Conservation (phyloP, 2,329 filamentous ascomycete species). For the Acephala macrosclerotiorum region DNA sequence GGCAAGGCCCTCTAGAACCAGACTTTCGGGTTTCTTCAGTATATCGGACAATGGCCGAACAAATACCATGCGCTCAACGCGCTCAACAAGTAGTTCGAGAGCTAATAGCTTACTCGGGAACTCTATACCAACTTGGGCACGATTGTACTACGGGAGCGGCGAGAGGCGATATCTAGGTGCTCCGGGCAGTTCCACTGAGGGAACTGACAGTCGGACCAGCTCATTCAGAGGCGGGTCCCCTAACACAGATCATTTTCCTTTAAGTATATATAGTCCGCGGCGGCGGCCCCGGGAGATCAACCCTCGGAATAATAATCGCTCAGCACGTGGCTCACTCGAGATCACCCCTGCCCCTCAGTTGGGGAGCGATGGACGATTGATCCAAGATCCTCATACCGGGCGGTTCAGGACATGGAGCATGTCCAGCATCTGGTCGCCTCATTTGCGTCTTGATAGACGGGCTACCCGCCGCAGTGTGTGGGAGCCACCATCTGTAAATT, state of each 20-base stretch:
- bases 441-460: slow-evolving; percentile 70
- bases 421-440: slow-evolving; percentile 76
- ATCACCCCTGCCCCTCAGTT: slow-evolving; percentile 47
- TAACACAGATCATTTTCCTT: slow-evolving; percentile 56
- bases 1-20: slow-evolving; percentile 60
- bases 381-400: slow-evolving; percentile 28
- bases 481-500: slow-evolving; percentile 76
- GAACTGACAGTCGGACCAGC: slow-evolving; percentile 54
- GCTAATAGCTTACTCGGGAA: slow-evolving; percentile 52
- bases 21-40: slow-evolving; percentile 58
- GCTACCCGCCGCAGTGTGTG: slow-evolving; percentile 67
- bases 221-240: slow-evolving; percentile 56
- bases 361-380: slow-evolving; percentile 26
- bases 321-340: slow-evolving; percentile 51
- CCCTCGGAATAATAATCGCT: slow-evolving; percentile 35
- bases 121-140: slow-evolving; percentile 55
- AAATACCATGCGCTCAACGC: slow-evolving; percentile 44
- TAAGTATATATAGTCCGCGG: slow-evolving; percentile 54
- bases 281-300: slow-evolving; percentile 51
- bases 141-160: slow-evolving; percentile 75
- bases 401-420: slow-evolving; percentile 57
- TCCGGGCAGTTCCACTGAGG: slow-evolving; percentile 41
- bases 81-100: slow-evolving; percentile 49
- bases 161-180: slow-evolving; percentile 59
- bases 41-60: slow-evolving; percentile 51